phyloP scores from a whole-genome alignment of 495 filamentous ascomycete genomes.

The Neurospora sp. region DNA sequence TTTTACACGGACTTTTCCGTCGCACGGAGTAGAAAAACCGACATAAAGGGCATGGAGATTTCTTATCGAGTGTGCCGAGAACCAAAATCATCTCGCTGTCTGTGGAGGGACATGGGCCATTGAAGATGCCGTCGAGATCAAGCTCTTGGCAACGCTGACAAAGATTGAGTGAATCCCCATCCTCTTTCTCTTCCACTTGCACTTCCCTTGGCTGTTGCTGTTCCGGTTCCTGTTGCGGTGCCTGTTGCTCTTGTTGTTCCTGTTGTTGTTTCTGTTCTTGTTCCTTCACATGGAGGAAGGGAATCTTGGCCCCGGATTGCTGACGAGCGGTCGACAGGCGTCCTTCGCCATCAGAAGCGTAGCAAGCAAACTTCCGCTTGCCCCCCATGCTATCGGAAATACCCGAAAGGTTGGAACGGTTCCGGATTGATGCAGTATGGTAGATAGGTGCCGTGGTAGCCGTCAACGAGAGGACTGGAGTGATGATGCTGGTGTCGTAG shows the following conservation, averaged over 20 bases:
- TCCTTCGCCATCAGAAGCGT: neutral
- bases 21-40: neutral
- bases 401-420: neutral
- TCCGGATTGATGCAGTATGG: neutral
- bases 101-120: neutral
- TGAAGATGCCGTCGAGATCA: neutral
- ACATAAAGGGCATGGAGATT: neutral
- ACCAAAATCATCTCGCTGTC: neutral
- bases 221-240: too few relatives aligned
- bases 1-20: neutral
- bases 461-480: neutral
- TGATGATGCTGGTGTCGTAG: neutral
- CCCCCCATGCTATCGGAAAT: neutral
- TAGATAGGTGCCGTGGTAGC: neutral
- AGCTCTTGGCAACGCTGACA: neutral
- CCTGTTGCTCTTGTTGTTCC: too few relatives aligned
- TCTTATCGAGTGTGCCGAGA: neutral
- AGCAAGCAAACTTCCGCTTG: neutral
- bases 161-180: neutral
- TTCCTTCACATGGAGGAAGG: too few relatives aligned
- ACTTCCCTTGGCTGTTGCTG: too few relatives aligned
- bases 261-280: too few relatives aligned
- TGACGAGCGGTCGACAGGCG: neutral
- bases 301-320: neutral
- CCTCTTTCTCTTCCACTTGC: neutral